These are phyloP conservation scores for Populus hybrid DNA, from an alignment of 441 rosid genomes.

Conservation along the genomic window DNA sequence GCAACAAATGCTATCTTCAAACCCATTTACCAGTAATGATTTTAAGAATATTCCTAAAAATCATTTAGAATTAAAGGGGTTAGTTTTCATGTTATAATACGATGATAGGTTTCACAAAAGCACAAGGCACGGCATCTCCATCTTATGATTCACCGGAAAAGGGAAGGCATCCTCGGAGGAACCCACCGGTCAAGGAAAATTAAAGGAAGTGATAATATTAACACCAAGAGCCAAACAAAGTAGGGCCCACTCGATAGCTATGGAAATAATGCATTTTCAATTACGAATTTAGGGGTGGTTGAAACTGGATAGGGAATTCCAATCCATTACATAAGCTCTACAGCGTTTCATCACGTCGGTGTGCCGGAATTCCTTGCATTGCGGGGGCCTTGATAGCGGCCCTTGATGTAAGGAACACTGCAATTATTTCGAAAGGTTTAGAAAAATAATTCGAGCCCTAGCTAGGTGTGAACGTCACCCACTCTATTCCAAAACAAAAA, in stretches of 20 bases:
- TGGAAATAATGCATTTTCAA: too few relatives aligned
- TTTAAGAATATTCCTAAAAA: background rate
- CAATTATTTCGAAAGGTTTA: background rate
- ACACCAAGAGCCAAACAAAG: background rate
- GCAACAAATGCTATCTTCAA: too few relatives aligned
- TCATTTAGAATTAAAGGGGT: too few relatives aligned
- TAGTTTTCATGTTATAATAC: background rate
- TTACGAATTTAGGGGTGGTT: background rate
- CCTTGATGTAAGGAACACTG: background rate
- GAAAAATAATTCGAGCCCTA: background rate
- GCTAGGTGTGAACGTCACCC: too few relatives aligned
- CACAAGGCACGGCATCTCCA: background rate
- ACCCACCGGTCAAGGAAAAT: background rate
- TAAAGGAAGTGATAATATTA: too few relatives aligned
- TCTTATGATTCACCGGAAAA: background rate
- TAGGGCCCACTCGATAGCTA: background rate
- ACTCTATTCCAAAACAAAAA: too few relatives aligned
- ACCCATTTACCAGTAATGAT: background rate
- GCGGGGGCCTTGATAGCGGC: background rate
- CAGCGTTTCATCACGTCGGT: background rate
- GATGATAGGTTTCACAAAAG: background rate
- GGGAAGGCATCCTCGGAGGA: background rate
- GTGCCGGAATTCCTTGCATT: background rate
- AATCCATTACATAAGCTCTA: background rate
- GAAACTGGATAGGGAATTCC: background rate